Evolutionary conservation across 2,329 filamentous ascomycete genomes (phyloP), one percentile per base, ranked within the genome.

Genomic region (Remersonia thermophila): DNA sequence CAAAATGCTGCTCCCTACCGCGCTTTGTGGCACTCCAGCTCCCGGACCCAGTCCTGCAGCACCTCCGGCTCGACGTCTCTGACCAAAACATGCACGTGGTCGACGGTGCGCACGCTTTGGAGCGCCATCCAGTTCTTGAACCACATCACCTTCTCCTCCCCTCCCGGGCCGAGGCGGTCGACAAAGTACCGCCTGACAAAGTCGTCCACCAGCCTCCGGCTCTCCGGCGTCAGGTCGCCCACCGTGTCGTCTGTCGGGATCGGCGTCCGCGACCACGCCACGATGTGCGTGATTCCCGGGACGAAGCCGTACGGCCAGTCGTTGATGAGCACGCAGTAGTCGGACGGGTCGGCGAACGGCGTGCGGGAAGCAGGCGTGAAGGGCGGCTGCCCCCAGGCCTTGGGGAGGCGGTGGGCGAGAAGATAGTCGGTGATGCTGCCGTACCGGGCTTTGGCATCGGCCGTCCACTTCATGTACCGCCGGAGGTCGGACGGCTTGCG

Each of bases 91-190:
- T 96, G 89, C 51, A 95, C 79, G 56, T 95, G 89, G 62, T 94
- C 87, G 32, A 95, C 66, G 3, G 82, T 73, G 49, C 87, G 75
- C 29, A 95, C 81, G 49, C 83, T 93, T 64, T 95, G 93, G 54
- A 95, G 61, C 17, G 77, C 76, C 41, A 76, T 77, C 86, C 86
- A 94, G 50, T 95, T 95, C 69, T 89, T 93, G 62, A 95, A 95
- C 85, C 86, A 96, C 42, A 86, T 55, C 30, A 80, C 73, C 33
- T 60, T 62, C 5, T 66, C 59, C 38, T 60, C 57, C n/a, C 66
- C 68, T 3, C 57, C 61, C 0, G 57, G 55, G 0, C 66, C 68
- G 10, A 83, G 59, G 20, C 57, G 60, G n/a, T 69, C 63, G 25
- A 71, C 62, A 53, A 95, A 95, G 12, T 69, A 79, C 43, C 62